Percentiles rank a stretch among this genome's conserved stretches.
phyloP scores from a whole-genome alignment of 78 protist species.

The Bodo saltans region DNA sequence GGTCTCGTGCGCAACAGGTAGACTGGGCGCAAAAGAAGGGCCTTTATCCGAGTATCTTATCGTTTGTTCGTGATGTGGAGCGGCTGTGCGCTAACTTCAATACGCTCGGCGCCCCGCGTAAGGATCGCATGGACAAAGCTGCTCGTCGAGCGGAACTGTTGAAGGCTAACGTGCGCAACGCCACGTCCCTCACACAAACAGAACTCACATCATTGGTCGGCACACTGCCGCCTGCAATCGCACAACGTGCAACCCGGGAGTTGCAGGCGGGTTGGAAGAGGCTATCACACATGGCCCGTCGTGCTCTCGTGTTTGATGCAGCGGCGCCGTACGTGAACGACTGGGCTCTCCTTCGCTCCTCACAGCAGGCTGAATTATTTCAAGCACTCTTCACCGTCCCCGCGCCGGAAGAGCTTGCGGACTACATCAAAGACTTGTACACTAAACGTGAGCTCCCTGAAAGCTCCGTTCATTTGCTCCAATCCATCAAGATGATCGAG shows the following conservation, averaged over 20 bases:
- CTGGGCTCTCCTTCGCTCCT: neutral
- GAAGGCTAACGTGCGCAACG: neutral
- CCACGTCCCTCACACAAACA: neutral
- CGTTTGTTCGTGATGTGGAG: neutral
- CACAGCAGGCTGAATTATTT: neutral
- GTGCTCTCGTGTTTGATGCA: neutral
- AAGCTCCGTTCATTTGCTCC: too few species aligned
- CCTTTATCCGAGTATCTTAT: neutral
- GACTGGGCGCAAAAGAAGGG: neutral
- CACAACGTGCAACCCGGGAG: neutral
- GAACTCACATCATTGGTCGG: neutral
- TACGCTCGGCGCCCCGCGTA: neutral
- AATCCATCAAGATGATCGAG: too few species aligned
- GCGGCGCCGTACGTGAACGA: neutral
- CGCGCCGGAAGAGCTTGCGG: neutral
- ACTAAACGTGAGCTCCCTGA: too few species aligned
- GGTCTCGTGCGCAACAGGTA: neutral
- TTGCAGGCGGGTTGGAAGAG: neutral
- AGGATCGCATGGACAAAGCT: neutral
- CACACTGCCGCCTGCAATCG: neutral
- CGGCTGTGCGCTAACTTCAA: neutral
- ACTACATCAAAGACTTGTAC: too few species aligned
- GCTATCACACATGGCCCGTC: neutral
- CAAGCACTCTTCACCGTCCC: neutral
- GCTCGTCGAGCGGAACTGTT: neutral